These are phyloP conservation scores for Teunomyces atbi DNA, from an alignment of 805 yeast genomes.

Conservation along the genomic window DNA sequence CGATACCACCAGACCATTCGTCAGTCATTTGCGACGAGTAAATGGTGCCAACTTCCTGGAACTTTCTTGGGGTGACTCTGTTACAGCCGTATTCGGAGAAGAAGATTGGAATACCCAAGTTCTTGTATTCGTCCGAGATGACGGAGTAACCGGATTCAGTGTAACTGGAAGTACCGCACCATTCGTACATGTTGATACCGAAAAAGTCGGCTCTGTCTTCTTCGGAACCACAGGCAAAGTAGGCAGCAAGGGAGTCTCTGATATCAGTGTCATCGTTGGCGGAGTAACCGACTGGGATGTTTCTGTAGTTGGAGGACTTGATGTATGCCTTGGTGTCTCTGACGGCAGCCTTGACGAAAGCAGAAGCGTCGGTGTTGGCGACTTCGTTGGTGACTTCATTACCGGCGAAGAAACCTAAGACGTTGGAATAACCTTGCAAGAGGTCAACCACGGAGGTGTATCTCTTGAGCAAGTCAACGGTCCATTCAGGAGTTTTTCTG, in stretches of 20 bases:
- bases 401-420: constrained; percentile 83
- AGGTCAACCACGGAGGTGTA: constrained; percentile 68
- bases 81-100: constrained; percentile 87
- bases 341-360: constrained; percentile 79
- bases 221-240: constrained; percentile 70
- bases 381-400: constrained; percentile 74
- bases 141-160: constrained; percentile 60
- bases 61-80: constrained; percentile 63
- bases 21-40: constrained; percentile 70
- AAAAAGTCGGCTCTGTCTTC: constrained; percentile 73
- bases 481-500: constrained; percentile 65
- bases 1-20: constrained; percentile 90
- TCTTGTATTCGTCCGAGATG: constrained; percentile 62
- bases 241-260: constrained; percentile 67
- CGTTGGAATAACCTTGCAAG: constrained; percentile 67
- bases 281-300: constrained; percentile 79
- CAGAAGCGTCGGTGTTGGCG: constrained; percentile 70
- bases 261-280: constrained; percentile 72
- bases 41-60: constrained; percentile 67
- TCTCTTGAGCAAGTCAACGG: constrained; percentile 58
- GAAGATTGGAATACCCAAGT: constrained; percentile 70
- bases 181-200: constrained; percentile 87
- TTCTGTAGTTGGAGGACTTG: constrained; percentile 55
- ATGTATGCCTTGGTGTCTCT: constrained; percentile 76
- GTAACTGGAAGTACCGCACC: constrained; percentile 73